Evolutionary conservation across 495 filamentous ascomycete genomes (phyloP).

Genomic region (Poronia punctata): DNA sequence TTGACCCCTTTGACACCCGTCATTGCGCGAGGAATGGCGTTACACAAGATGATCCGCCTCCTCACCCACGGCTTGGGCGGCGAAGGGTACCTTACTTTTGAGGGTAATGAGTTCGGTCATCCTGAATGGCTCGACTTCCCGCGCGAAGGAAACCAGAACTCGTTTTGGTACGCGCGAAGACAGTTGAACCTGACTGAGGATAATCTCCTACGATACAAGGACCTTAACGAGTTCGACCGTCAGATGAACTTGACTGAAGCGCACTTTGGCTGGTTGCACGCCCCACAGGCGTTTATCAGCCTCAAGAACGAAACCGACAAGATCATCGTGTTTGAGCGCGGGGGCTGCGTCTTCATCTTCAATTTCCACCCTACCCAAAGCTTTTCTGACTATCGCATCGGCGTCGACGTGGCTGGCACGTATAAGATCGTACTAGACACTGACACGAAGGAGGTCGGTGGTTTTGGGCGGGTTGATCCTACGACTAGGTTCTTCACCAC

Average conservation of each 20-base stretch:
- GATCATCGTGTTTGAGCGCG: conserved; percentile 92
- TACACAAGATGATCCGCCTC: conserved; percentile 96
- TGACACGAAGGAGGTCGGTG: conserved; percentile 72
- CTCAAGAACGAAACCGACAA: conserved; percentile 94
- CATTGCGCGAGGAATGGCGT: conserved; percentile 81
- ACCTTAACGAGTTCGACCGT: conserved; percentile 90
- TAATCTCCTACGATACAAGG: conserved; percentile 74
- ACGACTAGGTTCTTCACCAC: conserved; percentile 85
- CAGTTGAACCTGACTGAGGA: conserved; percentile 94
- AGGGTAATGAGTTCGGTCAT: conserved; percentile 98
- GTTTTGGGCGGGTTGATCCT: conserved; percentile 67
- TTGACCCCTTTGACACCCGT: conserved; percentile 77
- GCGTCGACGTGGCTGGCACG: conserved; percentile 74
- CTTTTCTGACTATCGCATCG: conserved; percentile 88
- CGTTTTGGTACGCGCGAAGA: conserved; percentile 92
- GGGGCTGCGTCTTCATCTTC: conserved; percentile 85
- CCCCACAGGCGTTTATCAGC: conserved; percentile 80
- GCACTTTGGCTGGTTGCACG: conserved; percentile 89
- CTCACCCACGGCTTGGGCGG: conserved; percentile 91
- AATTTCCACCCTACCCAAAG: conserved; percentile 88
- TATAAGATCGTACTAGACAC: conserved; percentile 84
- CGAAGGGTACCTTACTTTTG: conserved; percentile 97
- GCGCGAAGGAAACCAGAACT: conserved; percentile 87
- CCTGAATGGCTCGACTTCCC: conserved; percentile 99
- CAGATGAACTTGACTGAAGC: conserved; percentile 80